phyloP scores from a whole-genome alignment of 306 rosid genomes.

The Cicer pinnatifidum region DNA sequence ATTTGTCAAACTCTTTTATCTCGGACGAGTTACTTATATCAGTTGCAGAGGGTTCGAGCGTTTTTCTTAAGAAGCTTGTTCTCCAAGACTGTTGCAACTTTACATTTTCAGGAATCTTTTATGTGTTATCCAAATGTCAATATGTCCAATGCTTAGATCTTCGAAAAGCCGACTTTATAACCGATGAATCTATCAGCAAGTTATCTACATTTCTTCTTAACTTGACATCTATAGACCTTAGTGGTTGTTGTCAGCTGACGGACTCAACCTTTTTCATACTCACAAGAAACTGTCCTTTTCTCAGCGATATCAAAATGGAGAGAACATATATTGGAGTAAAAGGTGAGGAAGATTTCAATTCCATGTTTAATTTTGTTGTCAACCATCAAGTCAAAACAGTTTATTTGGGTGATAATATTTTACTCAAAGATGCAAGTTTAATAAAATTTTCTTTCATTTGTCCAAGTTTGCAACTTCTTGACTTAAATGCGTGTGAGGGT shows the following conservation, averaged over 20 bases:
- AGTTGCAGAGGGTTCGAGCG: conserved; percentile 55
- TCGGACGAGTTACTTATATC: conserved; percentile 64
- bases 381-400: conserved; percentile 54
- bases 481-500: conserved; percentile 51
- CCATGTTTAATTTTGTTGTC: conserved; percentile 22
- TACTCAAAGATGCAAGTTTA: conserved; percentile 46
- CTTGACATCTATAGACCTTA: conserved; percentile 61
- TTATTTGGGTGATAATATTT: conserved; percentile 52
- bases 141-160: conserved; percentile 63
- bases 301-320: conserved; percentile 65
- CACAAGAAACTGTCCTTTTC: conserved; percentile 56
- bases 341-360: conserved; percentile 38
- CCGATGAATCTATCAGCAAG: conserved; percentile 55
- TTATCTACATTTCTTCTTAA: conserved; percentile 55
- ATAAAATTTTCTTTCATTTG: conserved; percentile 50
- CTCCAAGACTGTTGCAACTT: conserved; percentile 55
- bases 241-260: conserved; percentile 55
- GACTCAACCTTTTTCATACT: conserved; percentile 60
- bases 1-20: conserved; percentile 54
- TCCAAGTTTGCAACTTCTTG: conserved; percentile 61
- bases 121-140: conserved; percentile 54
- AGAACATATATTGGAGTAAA: conserved; percentile 50
- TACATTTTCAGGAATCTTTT: conserved; percentile 58
- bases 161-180: conserved; percentile 51
- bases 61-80: conserved; percentile 59